These are phyloP conservation scores for Spathaspora sp. DNA, from an alignment of 1,139 yeast genomes.

Conservation along the genomic window DNA sequence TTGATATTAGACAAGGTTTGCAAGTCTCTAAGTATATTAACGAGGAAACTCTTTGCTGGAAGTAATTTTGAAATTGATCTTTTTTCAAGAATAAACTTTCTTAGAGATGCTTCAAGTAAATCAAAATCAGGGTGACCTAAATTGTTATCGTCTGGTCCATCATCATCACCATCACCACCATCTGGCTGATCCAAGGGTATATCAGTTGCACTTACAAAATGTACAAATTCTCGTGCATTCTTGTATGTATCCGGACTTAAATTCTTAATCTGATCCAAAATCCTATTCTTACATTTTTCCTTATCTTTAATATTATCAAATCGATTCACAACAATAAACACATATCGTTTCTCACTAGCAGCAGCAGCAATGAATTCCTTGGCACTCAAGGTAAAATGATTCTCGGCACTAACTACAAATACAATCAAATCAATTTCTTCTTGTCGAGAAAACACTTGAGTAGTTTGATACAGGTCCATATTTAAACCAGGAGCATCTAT, in stretches of 20 bases:
- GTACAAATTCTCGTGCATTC: conserved; percentile 87
- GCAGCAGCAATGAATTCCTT: conserved; percentile 91
- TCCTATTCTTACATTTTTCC: conserved; percentile 70
- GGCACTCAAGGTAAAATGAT: conserved; percentile 92
- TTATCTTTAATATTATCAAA: conserved; percentile 84
- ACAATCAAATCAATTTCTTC: conserved; percentile 97
- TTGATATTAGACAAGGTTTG: conserved; percentile 60
- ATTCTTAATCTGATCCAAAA: conserved; percentile 82
- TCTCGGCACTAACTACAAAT: conserved; percentile 94
- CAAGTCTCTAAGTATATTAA: conserved; percentile 69
- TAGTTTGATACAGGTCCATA: conserved; percentile 89
- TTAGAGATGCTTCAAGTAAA: conserved; percentile 75
- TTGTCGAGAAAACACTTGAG: conserved; percentile 93
- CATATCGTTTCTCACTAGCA: conserved; percentile 86
- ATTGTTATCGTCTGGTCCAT: conserved; percentile 17
- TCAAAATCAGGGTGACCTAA: conserved; percentile 66
- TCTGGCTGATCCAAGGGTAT: conserved; percentile 27
- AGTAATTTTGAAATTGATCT: conserved; percentile 84
- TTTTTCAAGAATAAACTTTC: conserved; percentile 86
- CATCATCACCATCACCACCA: conserved; percentile 31
- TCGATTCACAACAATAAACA: conserved; percentile 90
- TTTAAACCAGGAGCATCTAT: conserved; percentile 98
- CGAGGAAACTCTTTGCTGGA: conserved; percentile 86
- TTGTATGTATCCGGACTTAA: conserved; percentile 91
- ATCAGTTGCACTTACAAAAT: conserved; percentile 72